Conservation (phyloP, 192 early-diverging fungal genomes). For the Haplosporangium gracile region DNA sequence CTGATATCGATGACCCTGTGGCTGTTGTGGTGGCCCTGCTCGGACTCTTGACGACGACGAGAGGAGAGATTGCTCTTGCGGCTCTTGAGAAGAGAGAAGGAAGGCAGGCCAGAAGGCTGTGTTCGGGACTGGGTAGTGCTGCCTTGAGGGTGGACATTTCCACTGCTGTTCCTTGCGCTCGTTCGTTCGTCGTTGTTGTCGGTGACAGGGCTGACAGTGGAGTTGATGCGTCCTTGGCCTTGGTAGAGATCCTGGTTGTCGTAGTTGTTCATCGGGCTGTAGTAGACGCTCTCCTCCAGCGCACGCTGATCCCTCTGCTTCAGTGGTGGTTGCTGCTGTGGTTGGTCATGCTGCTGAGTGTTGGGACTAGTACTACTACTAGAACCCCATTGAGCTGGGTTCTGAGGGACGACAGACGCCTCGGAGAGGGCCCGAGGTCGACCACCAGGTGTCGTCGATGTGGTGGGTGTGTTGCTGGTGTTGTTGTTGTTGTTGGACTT, state of each 20-base stretch:
- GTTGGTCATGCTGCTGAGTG: not conserved
- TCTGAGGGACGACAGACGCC: constrained; percentile 4
- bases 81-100: constrained; percentile 31
- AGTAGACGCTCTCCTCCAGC: not conserved
- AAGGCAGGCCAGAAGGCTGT: constrained; percentile 25
- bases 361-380: not conserved
- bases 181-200: constrained; percentile 1
- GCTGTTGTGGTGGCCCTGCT: not conserved
- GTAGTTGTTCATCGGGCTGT: constrained; percentile 15
- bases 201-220: not conserved
- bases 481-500: not conserved
- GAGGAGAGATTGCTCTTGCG: constrained; percentile 30
- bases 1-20: constrained; percentile 23
- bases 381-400: constrained; percentile 22
- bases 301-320: not conserved
- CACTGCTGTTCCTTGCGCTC: constrained; percentile 16
- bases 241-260: constrained; percentile 3
- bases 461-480: not conserved
- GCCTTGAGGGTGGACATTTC: constrained; percentile 7
- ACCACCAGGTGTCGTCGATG: not conserved
- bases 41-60: constrained; percentile 8
- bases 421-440: not conserved
- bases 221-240: not conserved
- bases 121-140: constrained; percentile 38
- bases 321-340: not conserved